These are phyloP conservation scores for Dothidotthia symphoricarpi DNA, from an alignment of 2,329 filamentous ascomycete species.

Conservation along the genomic window DNA sequence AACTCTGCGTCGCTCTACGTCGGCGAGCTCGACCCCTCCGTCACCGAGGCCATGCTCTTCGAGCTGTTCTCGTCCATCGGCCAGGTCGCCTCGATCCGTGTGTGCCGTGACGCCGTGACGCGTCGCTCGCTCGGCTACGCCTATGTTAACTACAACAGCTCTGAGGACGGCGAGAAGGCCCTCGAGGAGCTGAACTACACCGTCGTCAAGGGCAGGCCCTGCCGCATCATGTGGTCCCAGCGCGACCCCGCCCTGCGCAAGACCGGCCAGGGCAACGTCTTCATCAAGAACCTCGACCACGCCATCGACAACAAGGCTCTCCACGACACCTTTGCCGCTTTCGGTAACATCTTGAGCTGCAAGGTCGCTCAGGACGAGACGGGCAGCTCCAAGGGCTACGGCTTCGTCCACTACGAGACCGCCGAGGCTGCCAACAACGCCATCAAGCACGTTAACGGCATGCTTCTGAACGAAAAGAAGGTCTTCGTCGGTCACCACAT, in stretches of 20 bases:
- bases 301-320: slow-evolving; percentile 99
- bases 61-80: slow-evolving; percentile 99
- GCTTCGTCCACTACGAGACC: slow-evolving; percentile 99
- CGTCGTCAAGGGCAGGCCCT: slow-evolving; percentile 95
- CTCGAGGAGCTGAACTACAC: slow-evolving; percentile 99
- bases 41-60: slow-evolving; percentile 99
- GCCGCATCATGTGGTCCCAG: slow-evolving; percentile 99
- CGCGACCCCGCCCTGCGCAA: slow-evolving; percentile 98
- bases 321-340: slow-evolving; percentile 96
- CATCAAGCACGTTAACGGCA: slow-evolving; percentile 99
- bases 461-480: slow-evolving; percentile 99
- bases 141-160: slow-evolving; percentile 99
- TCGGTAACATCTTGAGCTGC: slow-evolving; percentile 98
- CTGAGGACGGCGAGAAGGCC: slow-evolving; percentile 92
- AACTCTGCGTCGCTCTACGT: slow-evolving; percentile 98
- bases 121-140: slow-evolving; percentile 98
- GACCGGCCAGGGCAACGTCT: slow-evolving; percentile 98
- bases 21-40: slow-evolving; percentile 93
- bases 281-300: slow-evolving; percentile 99
- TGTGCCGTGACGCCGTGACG: slow-evolving; percentile 98
- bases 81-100: slow-evolving; percentile 97
- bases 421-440: slow-evolving; percentile 94
- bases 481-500: slow-evolving; percentile 99
- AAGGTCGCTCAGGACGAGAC: slow-evolving; percentile 98
- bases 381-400: slow-evolving; percentile 96